Evolutionary conservation across 176 grass and related monocot species (phyloP).

Genomic region (Triticum turgidum): DNA sequence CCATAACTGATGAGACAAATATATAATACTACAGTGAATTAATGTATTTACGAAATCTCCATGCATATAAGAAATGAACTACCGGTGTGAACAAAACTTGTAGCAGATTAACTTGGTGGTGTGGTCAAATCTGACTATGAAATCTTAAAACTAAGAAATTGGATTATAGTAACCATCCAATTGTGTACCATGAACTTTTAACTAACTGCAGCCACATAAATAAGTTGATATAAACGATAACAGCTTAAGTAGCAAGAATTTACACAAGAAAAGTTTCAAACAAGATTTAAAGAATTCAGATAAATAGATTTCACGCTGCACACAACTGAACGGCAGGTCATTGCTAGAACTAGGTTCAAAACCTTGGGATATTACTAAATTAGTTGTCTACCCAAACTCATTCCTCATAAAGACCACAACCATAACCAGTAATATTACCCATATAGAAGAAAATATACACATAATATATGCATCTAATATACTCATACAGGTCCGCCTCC

Average conservation of each 20-base stretch:
- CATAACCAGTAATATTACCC: background rate
- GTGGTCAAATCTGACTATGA: background rate
- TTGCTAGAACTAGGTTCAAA: background rate
- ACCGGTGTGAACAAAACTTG: background rate
- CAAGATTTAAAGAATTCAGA: background rate
- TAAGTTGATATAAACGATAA: background rate
- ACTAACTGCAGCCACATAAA: background rate
- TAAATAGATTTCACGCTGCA: constrained; percentile 10
- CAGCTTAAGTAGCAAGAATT: background rate
- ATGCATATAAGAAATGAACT: background rate
- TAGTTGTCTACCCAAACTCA: background rate
- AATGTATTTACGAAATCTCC: constrained; percentile 2
- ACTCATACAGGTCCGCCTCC: background rate
- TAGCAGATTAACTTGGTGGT: background rate
- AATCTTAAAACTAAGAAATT: constrained; percentile 1
- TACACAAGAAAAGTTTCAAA: background rate
- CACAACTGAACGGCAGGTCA: background rate
- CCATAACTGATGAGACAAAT: constrained; percentile 22
- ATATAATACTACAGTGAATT: constrained; percentile 12
- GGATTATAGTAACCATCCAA: background rate
- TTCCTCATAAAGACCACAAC: background rate
- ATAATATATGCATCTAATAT: background rate
- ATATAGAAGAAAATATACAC: background rate
- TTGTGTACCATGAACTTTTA: background rate
- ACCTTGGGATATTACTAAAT: background rate